Conservation (phyloP, 495 filamentous ascomycete species). For the Penicillium cataractarum region DNA sequence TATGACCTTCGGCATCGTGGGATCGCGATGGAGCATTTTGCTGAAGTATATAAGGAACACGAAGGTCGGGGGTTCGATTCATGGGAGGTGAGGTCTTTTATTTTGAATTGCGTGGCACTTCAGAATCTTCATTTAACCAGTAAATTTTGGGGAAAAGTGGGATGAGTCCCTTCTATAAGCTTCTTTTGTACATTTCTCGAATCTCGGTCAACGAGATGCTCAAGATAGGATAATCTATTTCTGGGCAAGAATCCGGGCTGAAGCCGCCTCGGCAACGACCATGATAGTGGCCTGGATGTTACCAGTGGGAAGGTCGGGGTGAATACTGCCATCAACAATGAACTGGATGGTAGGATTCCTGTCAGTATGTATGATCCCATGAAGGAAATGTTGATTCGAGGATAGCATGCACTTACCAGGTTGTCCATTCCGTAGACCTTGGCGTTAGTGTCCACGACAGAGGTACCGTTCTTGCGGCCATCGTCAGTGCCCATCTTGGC, state of each 20-base stretch:
- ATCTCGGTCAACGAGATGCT: neutral
- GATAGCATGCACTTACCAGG: constrained; percentile 39
- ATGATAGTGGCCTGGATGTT: constrained; percentile 51
- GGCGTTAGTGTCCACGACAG: constrained; percentile 71
- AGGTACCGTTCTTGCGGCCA: constrained; percentile 63
- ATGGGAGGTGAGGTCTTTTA: no score
- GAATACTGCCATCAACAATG: constrained; percentile 45
- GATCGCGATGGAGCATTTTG: no score
- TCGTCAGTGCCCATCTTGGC: constrained; percentile 69
- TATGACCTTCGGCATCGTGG: no score
- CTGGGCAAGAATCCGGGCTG: constrained; percentile 39
- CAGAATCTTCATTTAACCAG: no score
- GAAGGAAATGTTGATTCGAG: neutral
- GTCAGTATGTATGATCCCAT: neutral
- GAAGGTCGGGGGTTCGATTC: no score
- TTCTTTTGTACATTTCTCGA: neutral
- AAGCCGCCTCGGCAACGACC: constrained; percentile 46
- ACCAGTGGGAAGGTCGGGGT: constrained; percentile 49
- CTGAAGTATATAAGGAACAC: no score
- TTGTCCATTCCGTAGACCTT: constrained; percentile 75
- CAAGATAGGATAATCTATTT: neutral
- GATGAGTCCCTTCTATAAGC: neutral
- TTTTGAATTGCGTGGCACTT: no score
- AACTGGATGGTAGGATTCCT: constrained; percentile 17
- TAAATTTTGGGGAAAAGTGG: neutral